Evolutionary conservation across 768 basidiomycete genomes (phyloP).

Genomic region (Mycena floridula): DNA sequence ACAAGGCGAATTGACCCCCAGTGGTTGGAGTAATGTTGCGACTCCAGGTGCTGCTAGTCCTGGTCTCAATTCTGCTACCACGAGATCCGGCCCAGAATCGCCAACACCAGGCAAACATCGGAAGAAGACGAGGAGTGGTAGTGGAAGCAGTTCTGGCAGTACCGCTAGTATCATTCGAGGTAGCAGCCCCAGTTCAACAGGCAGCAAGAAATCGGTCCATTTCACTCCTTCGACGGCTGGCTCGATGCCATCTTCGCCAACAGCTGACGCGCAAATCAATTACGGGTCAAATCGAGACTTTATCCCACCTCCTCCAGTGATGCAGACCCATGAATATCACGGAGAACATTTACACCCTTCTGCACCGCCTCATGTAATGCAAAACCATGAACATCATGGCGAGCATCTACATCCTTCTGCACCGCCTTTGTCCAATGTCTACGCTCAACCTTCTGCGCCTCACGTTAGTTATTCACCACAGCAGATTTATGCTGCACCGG

Average conservation of each 20-base stretch:
- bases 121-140: slow-evolving; percentile 23
- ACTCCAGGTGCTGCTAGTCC: slow-evolving; percentile 53
- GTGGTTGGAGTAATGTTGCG: slow-evolving; percentile 70
- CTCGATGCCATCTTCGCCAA: neutral
- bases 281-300: too few relatives aligned
- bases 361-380: neutral
- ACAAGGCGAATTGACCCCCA: slow-evolving; percentile 37
- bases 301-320: neutral
- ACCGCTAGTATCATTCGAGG: neutral
- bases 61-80: slow-evolving; percentile 2
- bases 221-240: slow-evolving; percentile 32
- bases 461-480: slow-evolving; percentile 14
- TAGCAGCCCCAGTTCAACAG: slow-evolving; percentile 6
- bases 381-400: too few relatives aligned
- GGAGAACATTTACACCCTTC: neutral
- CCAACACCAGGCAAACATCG: slow-evolving; percentile 12
- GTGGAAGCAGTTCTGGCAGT: slow-evolving; percentile 15
- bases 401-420: slow-evolving; percentile 13
- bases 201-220: slow-evolving; percentile 37
- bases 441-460: slow-evolving; percentile 1
- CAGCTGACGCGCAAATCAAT: neutral
- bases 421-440: slow-evolving; percentile 5
- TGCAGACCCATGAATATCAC: too few relatives aligned
- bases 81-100: slow-evolving; percentile 7
- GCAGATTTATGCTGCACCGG: slow-evolving; percentile 20